A percentile compares a stretch with the other conserved stretches of the same genome.
These are phyloP conservation scores for Amoeboaphelidium protococcarum DNA, from an alignment of 371 early-diverging fungal species.

Conservation along the genomic window DNA sequence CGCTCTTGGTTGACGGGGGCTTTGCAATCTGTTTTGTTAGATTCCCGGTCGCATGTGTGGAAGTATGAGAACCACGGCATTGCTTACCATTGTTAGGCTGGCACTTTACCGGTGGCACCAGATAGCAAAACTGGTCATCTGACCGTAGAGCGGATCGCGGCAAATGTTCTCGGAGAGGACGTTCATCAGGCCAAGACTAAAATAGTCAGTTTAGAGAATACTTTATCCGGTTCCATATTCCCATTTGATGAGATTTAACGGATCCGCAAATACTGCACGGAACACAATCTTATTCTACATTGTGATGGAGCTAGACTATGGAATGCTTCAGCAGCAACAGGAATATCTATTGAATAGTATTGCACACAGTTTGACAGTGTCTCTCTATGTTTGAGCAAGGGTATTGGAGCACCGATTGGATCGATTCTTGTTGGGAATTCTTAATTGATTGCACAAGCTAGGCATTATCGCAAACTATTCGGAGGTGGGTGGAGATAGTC, in stretches of 20 bases:
- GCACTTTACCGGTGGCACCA: conserved; percentile 36
- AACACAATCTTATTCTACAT: conserved; percentile 37
- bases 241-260: conserved; percentile 4
- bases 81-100: conserved; percentile 47
- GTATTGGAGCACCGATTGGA: conserved; percentile 76
- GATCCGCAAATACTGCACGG: conserved; percentile 29
- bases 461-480: conserved; percentile 59
- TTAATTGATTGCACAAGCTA: conserved; percentile 42
- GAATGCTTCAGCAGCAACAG: conserved; percentile 52
- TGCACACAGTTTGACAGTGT: conserved; percentile 44
- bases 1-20: conserved; percentile 44
- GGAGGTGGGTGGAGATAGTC: conserved; percentile 84
- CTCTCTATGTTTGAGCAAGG: conserved; percentile 71
- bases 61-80: conserved; percentile 60
- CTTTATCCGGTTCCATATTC: conserved; percentile 29
- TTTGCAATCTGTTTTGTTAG: conserved; percentile 52
- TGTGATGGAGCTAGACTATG: conserved; percentile 78
- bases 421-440: conserved; percentile 48
- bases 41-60: conserved; percentile 48
- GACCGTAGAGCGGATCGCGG: conserved; percentile 35
- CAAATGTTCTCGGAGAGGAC: conserved; percentile 14
- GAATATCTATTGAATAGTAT: conserved; percentile 35
- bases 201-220: conserved; percentile 69
- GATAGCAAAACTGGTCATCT: conserved; percentile 24
- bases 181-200: conserved; percentile 46